Evolutionary conservation across 129 eudicot species (phyloP).

Genomic region (Saussurea involucrata): DNA sequence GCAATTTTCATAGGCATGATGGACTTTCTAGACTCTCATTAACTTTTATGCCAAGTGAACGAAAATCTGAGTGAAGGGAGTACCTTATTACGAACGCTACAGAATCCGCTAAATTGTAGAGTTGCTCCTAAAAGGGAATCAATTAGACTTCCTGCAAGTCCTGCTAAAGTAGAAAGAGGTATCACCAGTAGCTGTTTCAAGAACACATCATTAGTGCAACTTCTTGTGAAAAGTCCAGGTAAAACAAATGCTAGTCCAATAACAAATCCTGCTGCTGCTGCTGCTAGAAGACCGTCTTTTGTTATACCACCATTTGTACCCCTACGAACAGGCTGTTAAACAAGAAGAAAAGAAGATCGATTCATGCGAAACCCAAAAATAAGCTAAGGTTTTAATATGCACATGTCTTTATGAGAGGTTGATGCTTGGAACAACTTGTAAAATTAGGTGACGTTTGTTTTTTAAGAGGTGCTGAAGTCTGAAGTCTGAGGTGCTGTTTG

Average conservation of each 20-base stretch:
- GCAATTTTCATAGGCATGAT: not conserved
- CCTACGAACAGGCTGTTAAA: conserved; percentile 80
- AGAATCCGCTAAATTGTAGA: conserved; percentile 77
- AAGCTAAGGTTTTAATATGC: not conserved
- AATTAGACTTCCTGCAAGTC: conserved; percentile 71
- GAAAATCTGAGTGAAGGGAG: not conserved
- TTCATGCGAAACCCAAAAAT: not conserved
- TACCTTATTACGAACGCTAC: conserved; percentile 88
- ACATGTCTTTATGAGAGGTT: not conserved
- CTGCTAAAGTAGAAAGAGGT: conserved; percentile 81
- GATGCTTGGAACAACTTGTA: not conserved
- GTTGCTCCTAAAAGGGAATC: conserved; percentile 85
- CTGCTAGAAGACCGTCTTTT: conserved; percentile 75
- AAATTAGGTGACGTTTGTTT: too few relatives aligned
- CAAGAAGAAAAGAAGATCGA: conserved; percentile 1
- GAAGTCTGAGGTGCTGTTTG: too few relatives aligned
- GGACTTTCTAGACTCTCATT: not conserved
- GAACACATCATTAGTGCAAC: conserved; percentile 50
- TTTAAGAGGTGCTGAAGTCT: too few relatives aligned
- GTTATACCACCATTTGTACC: conserved; percentile 99
- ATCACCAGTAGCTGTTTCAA: conserved; percentile 75
- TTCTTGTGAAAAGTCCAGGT: conserved; percentile 62
- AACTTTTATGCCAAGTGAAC: not conserved
- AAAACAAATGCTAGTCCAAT: conserved; percentile 79
- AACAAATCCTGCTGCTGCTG: conserved; percentile 82